Percentiles rank a stretch among this genome's conserved stretches.
These are phyloP conservation scores for Parachlorella kessleri DNA, from an alignment of 139 green algal species.

Conservation along the genomic window DNA sequence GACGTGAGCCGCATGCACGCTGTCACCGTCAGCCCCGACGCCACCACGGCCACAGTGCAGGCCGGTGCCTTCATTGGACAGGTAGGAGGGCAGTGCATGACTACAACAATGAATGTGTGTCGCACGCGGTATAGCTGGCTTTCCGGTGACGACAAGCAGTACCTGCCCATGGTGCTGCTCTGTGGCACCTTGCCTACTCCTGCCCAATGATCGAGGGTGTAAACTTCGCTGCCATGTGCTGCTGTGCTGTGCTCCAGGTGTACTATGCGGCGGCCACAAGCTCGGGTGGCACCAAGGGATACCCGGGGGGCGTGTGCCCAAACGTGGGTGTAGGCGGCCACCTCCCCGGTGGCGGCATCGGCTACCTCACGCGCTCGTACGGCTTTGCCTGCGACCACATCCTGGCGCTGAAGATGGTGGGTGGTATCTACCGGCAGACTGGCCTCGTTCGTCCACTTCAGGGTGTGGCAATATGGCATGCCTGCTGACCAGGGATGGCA, in stretches of 20 bases:
- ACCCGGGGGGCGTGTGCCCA: conserved; percentile 13
- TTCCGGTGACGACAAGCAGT: not conserved
- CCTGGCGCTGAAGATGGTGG: not conserved
- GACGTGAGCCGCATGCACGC: not conserved
- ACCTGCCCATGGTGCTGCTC: not conserved
- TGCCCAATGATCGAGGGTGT: not conserved
- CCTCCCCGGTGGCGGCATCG: conserved; percentile 11
- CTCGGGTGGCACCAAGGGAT: not conserved
- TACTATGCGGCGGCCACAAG: not conserved
- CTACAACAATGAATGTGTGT: too few species aligned
- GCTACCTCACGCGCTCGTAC: conserved; percentile 8
- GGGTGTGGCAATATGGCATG: not conserved
- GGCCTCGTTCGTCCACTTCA: not conserved
- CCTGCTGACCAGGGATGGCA: not conserved
- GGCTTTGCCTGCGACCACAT: conserved; percentile 17
- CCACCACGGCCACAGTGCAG: conserved; percentile 1
- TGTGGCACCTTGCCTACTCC: not conserved
- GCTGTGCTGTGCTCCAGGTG: not conserved
- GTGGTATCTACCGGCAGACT: too few species aligned
- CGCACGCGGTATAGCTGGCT: not conserved
- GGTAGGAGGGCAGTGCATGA: too few species aligned
- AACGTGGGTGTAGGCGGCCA: conserved; percentile 10
- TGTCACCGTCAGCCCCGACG: not conserved
- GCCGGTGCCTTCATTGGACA: conserved; percentile 2
- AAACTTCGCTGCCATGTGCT: not conserved